These are phyloP conservation scores for Panus rudis DNA, from an alignment of 768 basidiomycete genomes.

Conservation along the genomic window DNA sequence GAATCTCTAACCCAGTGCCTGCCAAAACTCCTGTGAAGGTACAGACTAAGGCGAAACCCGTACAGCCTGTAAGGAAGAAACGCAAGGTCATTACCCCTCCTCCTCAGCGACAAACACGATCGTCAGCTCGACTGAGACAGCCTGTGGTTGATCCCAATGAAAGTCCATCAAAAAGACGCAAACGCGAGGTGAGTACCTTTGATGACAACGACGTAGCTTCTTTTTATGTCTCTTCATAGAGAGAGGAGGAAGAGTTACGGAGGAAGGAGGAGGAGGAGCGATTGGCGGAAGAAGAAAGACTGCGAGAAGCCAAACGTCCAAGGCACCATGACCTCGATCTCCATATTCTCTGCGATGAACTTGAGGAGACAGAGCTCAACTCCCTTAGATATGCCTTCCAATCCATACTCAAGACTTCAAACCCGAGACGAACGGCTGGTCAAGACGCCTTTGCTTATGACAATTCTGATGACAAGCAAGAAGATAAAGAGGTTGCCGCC, in stretches of 20 bases:
- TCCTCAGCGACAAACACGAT: conserved; percentile 45
- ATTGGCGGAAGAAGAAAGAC: conserved; percentile 54
- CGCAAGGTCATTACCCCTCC: conserved; percentile 33
- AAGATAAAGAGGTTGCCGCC: conserved; percentile 41
- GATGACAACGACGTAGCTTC: background rate
- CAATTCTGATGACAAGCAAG: conserved; percentile 29
- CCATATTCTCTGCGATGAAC: conserved; percentile 44
- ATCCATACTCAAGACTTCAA: conserved; percentile 27
- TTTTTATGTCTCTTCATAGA: conserved; percentile 23
- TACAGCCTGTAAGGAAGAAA: conserved; percentile 54
- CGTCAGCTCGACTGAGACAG: conserved; percentile 51
- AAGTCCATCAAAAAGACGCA: conserved; percentile 52
- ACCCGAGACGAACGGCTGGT: conserved; percentile 35
- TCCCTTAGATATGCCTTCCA: conserved; percentile 41
- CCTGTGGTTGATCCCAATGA: conserved; percentile 53
- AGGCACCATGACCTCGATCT: conserved; percentile 63
- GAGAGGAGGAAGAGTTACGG: conserved; percentile 42
- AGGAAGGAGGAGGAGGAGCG: conserved; percentile 55
- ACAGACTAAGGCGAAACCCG: conserved; percentile 48
- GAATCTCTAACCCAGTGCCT: conserved; percentile 33
- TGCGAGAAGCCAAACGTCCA: conserved; percentile 57
- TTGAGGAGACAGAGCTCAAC: conserved; percentile 36
- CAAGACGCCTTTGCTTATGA: conserved; percentile 48
- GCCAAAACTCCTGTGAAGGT: conserved; percentile 14
- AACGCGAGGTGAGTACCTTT: conserved; percentile 50